Conservation (phyloP, 2,329 filamentous ascomycete genomes). For the Alternaria triticina region DNA sequence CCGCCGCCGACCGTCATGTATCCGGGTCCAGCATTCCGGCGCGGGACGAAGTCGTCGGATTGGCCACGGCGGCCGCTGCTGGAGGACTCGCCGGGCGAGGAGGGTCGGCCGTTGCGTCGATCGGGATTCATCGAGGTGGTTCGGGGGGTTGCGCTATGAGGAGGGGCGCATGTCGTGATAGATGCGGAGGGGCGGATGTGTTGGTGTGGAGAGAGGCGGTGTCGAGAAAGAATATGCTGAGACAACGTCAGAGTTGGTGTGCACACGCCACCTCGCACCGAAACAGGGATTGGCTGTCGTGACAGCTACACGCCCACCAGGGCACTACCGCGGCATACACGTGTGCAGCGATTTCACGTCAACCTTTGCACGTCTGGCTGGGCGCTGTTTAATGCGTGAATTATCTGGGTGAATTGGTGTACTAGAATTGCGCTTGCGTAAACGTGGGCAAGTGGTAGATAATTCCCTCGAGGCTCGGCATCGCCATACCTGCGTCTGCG, state of each 20-base stretch:
- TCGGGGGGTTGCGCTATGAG: conserved; percentile 21
- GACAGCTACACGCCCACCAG: conserved; percentile 1
- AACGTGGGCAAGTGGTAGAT: not conserved
- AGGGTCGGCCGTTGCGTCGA: conserved; percentile 26
- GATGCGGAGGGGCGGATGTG: conserved; percentile 5
- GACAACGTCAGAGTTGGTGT: conserved; percentile 20
- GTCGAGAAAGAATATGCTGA: conserved; percentile 19
- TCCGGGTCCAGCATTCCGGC: conserved; percentile 56
- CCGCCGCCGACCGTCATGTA: conserved; percentile 92
- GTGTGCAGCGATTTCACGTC: conserved; percentile 1
- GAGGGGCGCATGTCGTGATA: conserved; percentile 40
- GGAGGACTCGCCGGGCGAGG: conserved; percentile 35
- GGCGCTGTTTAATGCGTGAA: not conserved
- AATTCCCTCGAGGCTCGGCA: conserved; percentile 9
- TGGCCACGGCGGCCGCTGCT: conserved; percentile 33
- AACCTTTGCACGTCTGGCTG: not conserved
- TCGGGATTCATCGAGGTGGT: conserved; percentile 38
- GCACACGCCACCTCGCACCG: conserved; percentile 16
- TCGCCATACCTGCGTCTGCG: conserved; percentile 8
- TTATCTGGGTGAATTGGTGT: not conserved
- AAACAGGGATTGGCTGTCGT: conserved; percentile 16
- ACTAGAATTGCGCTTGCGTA: not conserved
- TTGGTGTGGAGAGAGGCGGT: conserved; percentile 16
- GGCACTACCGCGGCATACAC: conserved; percentile 4
- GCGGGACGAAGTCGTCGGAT: conserved; percentile 33